These are phyloP conservation scores for Phoenix dactylifera DNA, from an alignment of 176 grass and related monocot genomes.

Conservation along the genomic window DNA sequence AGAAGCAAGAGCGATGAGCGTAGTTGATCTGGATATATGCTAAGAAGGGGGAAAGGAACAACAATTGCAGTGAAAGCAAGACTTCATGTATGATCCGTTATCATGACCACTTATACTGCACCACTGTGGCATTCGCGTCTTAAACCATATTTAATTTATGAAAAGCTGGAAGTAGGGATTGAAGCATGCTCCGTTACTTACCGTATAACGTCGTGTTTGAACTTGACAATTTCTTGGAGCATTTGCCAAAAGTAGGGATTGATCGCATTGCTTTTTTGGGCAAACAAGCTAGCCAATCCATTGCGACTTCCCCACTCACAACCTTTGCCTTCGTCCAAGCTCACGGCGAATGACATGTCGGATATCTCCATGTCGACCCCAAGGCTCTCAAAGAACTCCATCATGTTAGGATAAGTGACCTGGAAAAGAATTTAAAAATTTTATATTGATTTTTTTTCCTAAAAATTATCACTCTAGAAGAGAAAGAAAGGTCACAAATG, in stretches of 20 bases:
- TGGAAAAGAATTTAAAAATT: slow-evolving; percentile 6
- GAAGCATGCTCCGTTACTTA: slow-evolving; percentile 1
- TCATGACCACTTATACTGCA: no score
- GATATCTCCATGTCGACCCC: slow-evolving; percentile 83
- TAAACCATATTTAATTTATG: no score
- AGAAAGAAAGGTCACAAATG: no score
- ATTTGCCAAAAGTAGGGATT: slow-evolving; percentile 64
- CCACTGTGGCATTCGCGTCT: no score
- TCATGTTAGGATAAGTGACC: slow-evolving; percentile 93
- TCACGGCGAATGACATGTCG: slow-evolving; percentile 81
- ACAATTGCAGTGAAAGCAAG: no score
- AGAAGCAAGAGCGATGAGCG: no score
- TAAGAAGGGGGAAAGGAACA: no score
- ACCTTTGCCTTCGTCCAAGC: slow-evolving; percentile 30
- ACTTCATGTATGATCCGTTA: no score
- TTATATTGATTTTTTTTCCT: no score
- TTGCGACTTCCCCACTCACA: slow-evolving; percentile 81
- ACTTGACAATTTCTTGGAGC: slow-evolving; percentile 56
- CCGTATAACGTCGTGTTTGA: slow-evolving; percentile 50
- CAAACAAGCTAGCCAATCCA: slow-evolving; percentile 54
- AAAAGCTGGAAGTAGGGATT: no score
- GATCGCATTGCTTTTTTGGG: slow-evolving; percentile 59
- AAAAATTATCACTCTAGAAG: no score
- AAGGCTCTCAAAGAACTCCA: slow-evolving; percentile 71
- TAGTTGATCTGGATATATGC: no score